phyloP scores from a whole-genome alignment of 2,329 filamentous ascomycete genomes.

The Cladosporium velox region DNA sequence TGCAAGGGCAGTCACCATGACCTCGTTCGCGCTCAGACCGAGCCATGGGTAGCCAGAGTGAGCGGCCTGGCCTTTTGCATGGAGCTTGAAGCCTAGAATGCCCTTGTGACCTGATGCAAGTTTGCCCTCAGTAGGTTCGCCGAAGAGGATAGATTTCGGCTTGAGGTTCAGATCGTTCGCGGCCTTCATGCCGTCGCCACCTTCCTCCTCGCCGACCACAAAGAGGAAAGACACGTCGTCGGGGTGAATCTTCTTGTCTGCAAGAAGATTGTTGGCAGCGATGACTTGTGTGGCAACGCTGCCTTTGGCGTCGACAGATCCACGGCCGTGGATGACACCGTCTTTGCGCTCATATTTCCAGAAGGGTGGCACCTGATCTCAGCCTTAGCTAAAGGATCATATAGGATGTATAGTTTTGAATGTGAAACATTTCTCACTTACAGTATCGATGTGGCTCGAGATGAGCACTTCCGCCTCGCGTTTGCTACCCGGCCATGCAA shows the following conservation, averaged over 20 bases:
- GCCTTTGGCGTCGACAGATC: slow-evolving; percentile 64
- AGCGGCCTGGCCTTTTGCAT: slow-evolving; percentile 72
- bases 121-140: slow-evolving; percentile 87
- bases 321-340: slow-evolving; percentile 62
- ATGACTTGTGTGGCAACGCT: slow-evolving; percentile 71
- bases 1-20: slow-evolving; percentile 72
- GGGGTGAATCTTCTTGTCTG: slow-evolving; percentile 43
- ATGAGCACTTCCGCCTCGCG: slow-evolving; percentile 64
- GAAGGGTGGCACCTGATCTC: slow-evolving; percentile 57
- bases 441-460: slow-evolving; percentile 79
- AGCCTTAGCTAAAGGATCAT: background rate
- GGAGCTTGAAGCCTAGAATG: slow-evolving; percentile 66
- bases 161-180: slow-evolving; percentile 51
- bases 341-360: slow-evolving; percentile 64
- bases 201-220: slow-evolving; percentile 79
- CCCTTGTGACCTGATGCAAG: slow-evolving; percentile 93
- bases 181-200: slow-evolving; percentile 75
- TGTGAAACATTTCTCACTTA: slow-evolving; percentile 36
- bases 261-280: slow-evolving; percentile 60
- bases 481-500: slow-evolving; percentile 61
- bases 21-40: slow-evolving; percentile 80
- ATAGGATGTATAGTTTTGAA: background rate
- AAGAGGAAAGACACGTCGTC: slow-evolving; percentile 57
- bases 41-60: slow-evolving; percentile 94
- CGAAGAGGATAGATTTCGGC: slow-evolving; percentile 75